These are phyloP conservation scores for Thinopyrum elongatum DNA, from an alignment of 176 grass and related monocot genomes.

Conservation along the genomic window DNA sequence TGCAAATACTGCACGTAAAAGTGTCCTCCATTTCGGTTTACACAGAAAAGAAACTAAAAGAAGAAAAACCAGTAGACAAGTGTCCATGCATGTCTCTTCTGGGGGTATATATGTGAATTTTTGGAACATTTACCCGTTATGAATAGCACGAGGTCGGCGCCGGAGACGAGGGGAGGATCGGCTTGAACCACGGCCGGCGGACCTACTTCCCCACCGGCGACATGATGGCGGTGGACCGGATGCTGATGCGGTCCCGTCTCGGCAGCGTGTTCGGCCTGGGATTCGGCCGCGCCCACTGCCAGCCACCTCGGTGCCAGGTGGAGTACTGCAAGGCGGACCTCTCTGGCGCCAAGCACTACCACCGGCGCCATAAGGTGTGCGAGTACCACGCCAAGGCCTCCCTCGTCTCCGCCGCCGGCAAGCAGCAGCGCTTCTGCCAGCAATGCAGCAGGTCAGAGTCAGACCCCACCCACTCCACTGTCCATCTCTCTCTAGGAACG, in stretches of 20 bases:
- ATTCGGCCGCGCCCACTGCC: slow-evolving; percentile 53
- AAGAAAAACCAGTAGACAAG: no score
- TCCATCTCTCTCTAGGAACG: no score
- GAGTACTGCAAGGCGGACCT: slow-evolving; percentile 88
- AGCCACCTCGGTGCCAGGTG: slow-evolving; percentile 73
- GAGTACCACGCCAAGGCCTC: slow-evolving; percentile 96
- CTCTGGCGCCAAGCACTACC: slow-evolving; percentile 87
- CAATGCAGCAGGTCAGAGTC: slow-evolving; percentile 76
- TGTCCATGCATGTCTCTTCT: neutral
- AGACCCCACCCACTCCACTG: no score
- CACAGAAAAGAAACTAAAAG: no score
- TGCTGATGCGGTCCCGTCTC: slow-evolving; percentile 45
- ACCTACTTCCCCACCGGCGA: slow-evolving; percentile 79
- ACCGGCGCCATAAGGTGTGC: slow-evolving; percentile 97
- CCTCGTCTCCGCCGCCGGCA: slow-evolving; percentile 55
- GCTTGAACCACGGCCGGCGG: slow-evolving; percentile 74
- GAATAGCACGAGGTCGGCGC: slow-evolving; percentile 43
- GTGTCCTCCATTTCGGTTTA: no score
- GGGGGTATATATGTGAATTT: neutral
- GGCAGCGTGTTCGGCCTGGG: slow-evolving; percentile 50
- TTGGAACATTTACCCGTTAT: no score
- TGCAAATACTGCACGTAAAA: no score
- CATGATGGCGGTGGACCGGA: slow-evolving; percentile 55
- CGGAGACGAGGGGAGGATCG: slow-evolving; percentile 40
- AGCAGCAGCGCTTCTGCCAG: slow-evolving; percentile 97